These are phyloP conservation scores for Neurospora intermedia DNA, from an alignment of 495 filamentous ascomycete genomes.

Conservation along the genomic window DNA sequence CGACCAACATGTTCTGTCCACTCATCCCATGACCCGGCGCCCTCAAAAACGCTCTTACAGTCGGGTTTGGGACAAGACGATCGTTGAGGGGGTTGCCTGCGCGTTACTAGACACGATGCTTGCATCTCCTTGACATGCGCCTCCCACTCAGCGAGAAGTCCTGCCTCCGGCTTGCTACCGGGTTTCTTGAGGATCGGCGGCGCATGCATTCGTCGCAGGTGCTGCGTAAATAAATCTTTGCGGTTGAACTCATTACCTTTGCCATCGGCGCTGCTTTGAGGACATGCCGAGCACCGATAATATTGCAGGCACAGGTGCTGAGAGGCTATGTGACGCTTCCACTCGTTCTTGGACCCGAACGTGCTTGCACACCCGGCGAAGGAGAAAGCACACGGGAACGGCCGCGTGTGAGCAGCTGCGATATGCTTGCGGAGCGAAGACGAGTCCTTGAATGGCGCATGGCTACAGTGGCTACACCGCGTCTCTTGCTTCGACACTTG, in stretches of 20 bases:
- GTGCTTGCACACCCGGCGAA: conserved; percentile 75
- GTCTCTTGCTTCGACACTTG: conserved; percentile 43
- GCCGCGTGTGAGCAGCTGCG: conserved; percentile 50
- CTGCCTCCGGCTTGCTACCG: conserved; percentile 39
- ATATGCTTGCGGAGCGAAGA: conserved; percentile 49
- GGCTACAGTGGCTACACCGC: conserved; percentile 42
- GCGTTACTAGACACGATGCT: conserved; percentile 55
- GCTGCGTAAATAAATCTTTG: conserved; percentile 92
- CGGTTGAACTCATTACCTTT: conserved; percentile 64
- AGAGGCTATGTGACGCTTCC: conserved; percentile 78
- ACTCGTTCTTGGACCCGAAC: conserved; percentile 93
- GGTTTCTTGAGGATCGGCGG: conserved; percentile 41
- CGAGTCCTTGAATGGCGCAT: conserved; percentile 48
- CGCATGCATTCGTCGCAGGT: conserved; percentile 85
- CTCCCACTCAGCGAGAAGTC: conserved; percentile 45
- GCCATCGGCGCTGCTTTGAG: conserved; percentile 47
- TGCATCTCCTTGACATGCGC: conserved; percentile 49
- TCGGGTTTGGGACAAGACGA: conserved; percentile 60
- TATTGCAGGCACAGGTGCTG: conserved; percentile 79
- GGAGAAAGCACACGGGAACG: conserved; percentile 77
- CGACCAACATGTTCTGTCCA: conserved; percentile 89
- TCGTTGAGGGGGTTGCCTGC: conserved; percentile 54
- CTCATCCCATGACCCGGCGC: conserved; percentile 68
- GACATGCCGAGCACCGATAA: conserved; percentile 72
- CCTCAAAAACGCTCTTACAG: conserved; percentile 58